Evolutionary conservation across 495 filamentous ascomycete species (phyloP).

Genomic region (Lasiosphaeria ovina): DNA sequence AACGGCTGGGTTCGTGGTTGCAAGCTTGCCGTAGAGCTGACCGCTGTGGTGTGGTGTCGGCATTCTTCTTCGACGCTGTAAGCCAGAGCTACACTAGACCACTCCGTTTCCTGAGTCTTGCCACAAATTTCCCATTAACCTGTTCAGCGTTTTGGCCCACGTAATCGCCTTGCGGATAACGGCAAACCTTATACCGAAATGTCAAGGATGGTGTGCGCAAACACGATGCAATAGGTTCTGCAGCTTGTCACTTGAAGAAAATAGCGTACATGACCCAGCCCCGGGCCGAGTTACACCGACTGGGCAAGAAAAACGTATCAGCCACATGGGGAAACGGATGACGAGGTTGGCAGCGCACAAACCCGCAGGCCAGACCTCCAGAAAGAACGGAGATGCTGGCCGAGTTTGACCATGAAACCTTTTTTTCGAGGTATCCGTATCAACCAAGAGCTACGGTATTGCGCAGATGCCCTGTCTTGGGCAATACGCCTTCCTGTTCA

Average conservation of each 20-base stretch:
- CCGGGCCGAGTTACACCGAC: constrained; percentile 7
- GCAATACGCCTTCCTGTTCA: neutral
- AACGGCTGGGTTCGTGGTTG: neutral
- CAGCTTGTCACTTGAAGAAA: constrained; percentile 17
- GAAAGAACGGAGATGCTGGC: neutral
- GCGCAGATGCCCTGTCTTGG: neutral
- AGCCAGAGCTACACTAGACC: too few species aligned
- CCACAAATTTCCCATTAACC: neutral
- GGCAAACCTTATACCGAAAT: neutral
- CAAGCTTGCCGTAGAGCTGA: neutral
- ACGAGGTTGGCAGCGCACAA: neutral
- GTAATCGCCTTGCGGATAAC: neutral
- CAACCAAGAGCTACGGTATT: neutral
- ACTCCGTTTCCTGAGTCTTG: neutral
- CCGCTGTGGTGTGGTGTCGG: neutral
- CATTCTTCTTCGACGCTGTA: too few species aligned
- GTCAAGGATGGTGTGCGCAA: constrained; percentile 11
- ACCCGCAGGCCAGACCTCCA: neutral
- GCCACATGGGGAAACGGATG: neutral
- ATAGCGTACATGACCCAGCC: constrained; percentile 4
- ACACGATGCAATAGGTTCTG: constrained; percentile 14
- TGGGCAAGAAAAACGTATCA: neutral
- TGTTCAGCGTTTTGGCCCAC: too few species aligned
- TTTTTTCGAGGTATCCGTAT: neutral
- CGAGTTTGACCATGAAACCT: neutral